Evolutionary conservation across 2,329 filamentous ascomycete species (phyloP), one percentile per base, ranked within the genome.

Genomic region (Blastomyces emzantsi): DNA sequence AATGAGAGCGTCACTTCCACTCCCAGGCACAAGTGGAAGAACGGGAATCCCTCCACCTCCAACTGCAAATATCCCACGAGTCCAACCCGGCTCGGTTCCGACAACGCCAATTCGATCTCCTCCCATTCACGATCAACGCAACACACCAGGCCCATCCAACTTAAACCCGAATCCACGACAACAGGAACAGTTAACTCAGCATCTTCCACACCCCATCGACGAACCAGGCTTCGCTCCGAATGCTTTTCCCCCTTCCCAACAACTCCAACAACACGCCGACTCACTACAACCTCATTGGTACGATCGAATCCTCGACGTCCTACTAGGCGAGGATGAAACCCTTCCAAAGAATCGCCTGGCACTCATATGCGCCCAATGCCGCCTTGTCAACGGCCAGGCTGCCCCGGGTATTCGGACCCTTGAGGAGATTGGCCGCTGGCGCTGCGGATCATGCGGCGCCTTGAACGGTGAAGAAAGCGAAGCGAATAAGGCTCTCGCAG

Each of bases 321-420:
- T 99, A 33, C 83, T 99, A 0, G 94, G 94, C 60, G 94, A 99
- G 72, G 94, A 99, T 71, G 94, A 99, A 76, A 95, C 90, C 4
- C 87, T 90, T 15, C 85, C 93, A 2, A 95, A 92, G 79, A 97
- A 97, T 75, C 87, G 94, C 22, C 85, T 96, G 64, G 93, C 87
- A 8, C 80, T 99, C 67, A 90, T 99, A 63, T 99, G 94, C 77
- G 76, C 80, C 41, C 81, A 83, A 49, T 99, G 94, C 74, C 83
- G 90, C 39, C 83, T 97, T 1, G 92, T 99, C 58, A 99, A 99
- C 73, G 94, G 95, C 0, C 94, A 97, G 73, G 94, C 94, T 3
- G 92, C 94, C 1, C 93, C 94, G 0, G 94, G 94, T 0, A 87
- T 89, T 0, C 88, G 86, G 69, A 85, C 82, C 0, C 77, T 93